Conservation (phyloP, 352 stramenopile genomes). For the Globisporangium sylvaticum region DNA sequence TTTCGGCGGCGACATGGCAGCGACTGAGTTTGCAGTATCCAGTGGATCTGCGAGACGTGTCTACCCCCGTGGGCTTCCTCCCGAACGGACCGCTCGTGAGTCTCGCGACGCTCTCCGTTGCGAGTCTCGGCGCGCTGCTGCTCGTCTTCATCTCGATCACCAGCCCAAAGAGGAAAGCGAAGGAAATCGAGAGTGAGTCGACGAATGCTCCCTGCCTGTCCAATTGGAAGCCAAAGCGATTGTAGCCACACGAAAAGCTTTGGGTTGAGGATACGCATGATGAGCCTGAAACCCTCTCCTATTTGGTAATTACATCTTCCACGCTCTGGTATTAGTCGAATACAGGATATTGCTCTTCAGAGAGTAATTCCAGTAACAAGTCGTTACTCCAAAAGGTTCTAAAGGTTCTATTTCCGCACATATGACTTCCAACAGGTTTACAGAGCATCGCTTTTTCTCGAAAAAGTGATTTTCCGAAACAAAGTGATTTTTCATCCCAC, state of each 20-base stretch:
- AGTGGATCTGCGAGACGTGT: constrained; percentile 20
- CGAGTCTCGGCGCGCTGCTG: constrained; percentile 30
- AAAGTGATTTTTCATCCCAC: background rate
- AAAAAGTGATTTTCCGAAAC: background rate
- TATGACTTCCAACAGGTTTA: background rate
- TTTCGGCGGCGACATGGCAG: constrained; percentile 18
- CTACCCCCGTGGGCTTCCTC: constrained; percentile 43
- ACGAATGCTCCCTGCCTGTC: background rate
- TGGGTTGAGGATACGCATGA: background rate
- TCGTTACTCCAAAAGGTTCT: background rate
- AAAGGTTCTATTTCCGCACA: background rate
- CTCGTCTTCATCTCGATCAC: constrained; percentile 33
- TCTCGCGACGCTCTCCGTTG: constrained; percentile 36
- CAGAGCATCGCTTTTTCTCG: background rate
- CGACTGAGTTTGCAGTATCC: constrained; percentile 21
- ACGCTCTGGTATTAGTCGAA: background rate
- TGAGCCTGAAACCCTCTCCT: background rate
- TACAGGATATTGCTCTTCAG: background rate
- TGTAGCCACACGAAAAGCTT: background rate
- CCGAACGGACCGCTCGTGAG: constrained; percentile 38
- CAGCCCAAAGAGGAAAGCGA: constrained; percentile 9
- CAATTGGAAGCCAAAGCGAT: constrained; percentile 2
- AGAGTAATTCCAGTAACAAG: background rate
- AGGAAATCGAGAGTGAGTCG: background rate
- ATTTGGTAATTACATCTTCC: background rate